Base-by-base conservation (phyloP, 306 rosid species). In the Fagus sylvatica region DNA sequence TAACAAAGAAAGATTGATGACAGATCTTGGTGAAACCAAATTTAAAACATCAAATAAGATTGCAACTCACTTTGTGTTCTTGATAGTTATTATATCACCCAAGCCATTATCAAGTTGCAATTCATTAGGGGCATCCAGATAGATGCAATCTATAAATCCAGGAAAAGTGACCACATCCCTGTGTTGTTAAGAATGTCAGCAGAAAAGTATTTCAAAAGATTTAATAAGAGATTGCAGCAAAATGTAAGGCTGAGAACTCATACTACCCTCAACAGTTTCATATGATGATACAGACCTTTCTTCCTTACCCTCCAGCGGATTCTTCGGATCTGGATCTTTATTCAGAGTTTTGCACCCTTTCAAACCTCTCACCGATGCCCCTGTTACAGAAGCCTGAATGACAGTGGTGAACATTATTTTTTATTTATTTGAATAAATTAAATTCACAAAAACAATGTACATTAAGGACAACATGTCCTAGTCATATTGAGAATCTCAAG, bases 71-170 rank as follows among this genome's bases (percentile, higher is more conserved):
- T 89, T 89, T 5, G 97, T 89, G 82, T 89, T 93, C 80, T 71
- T 88, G 86, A 95, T 81, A 64, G 92, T 83, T 85, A 95, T 87
- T 51, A 77, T 46, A 74, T 92, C 96, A 51, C 98, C 98, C 90
- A 92, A 86, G 78, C 98, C 98, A 82, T 92, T 95, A 81, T 89
- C 93, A 65, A 95, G 90, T 34, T 59, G 85, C 87, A 95, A 81
- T 84, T 88, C 98, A 72, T 70, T 69, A 53, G 97, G 92, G 56
- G 96, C 76, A 13, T 87, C 88, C 67, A 95, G 88, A 86, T 91
- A 92, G 57, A 95, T 51, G 22, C 98, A 95, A 78, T 95, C 98
- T 55, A 95, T 91, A 84, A 92, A 95, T 92, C 98, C 98, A 64
- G 98, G 98, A 81, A 92, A 95, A 82, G 90, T 85, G 76, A 95